phyloP scores from a whole-genome alignment of 352 stramenopile genomes.

The Pythium sukuiense region DNA sequence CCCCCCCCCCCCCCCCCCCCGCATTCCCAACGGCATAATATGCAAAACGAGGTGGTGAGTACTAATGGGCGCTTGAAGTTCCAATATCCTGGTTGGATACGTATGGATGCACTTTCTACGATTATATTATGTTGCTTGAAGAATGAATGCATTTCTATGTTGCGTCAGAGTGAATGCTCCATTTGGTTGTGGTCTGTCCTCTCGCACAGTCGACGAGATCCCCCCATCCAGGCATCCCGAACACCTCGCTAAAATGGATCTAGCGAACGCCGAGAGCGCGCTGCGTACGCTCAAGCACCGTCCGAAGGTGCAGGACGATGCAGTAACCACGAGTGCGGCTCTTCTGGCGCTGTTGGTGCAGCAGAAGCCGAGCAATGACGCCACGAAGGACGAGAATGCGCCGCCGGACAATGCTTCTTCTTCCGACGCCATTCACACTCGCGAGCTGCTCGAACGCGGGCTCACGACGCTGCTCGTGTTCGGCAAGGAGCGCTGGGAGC shows the following conservation, averaged over 20 bases:
- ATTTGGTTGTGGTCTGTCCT: not conserved
- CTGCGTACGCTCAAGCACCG: conserved; percentile 76
- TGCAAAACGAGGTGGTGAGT: no score
- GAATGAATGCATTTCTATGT: conserved; percentile 1
- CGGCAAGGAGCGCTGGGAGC: conserved; percentile 70
- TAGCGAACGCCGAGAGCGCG: conserved; percentile 62
- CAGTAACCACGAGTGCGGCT: conserved; percentile 38
- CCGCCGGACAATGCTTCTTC: conserved; percentile 1
- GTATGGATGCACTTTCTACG: no score
- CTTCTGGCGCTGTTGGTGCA: conserved; percentile 38
- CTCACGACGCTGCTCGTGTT: conserved; percentile 55
- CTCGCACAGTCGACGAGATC: no score
- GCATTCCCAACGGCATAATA: no score
- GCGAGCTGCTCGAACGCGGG: conserved; percentile 46
- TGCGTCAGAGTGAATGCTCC: no score
- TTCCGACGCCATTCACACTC: conserved; percentile 23
- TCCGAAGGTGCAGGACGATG: conserved; percentile 46
- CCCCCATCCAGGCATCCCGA: no score
- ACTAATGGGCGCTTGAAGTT: no score
- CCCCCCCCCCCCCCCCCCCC: no score
- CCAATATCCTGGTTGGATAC: no score
- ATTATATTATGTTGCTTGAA: not conserved
- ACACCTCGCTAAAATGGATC: conserved; percentile 45
- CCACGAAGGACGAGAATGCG: conserved; percentile 13
- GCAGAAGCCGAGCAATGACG: conserved; percentile 8